Evolutionary conservation across 2,329 filamentous ascomycete genomes (phyloP).

Genomic region (Parascedosporium putredinis): DNA sequence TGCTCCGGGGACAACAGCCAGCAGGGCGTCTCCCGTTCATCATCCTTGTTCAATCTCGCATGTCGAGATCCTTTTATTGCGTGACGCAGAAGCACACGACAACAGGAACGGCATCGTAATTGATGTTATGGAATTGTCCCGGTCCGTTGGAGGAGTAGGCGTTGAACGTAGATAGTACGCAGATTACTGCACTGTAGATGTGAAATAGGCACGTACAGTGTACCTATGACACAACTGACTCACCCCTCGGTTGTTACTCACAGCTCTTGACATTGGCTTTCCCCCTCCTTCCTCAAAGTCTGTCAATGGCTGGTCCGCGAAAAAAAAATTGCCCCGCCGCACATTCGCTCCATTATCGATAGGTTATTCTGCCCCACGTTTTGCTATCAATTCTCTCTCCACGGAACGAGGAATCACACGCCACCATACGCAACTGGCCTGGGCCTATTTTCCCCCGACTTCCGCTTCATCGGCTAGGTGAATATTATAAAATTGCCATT

Average conservation of each 20-base stretch:
- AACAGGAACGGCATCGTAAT: background rate
- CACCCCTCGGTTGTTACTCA: background rate
- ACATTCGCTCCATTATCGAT: background rate
- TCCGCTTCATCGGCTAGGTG: background rate
- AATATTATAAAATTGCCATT: background rate
- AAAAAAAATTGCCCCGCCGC: constrained; percentile 1
- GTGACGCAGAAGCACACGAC: background rate
- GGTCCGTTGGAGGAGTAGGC: too few relatives aligned
- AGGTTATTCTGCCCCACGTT: constrained; percentile 1
- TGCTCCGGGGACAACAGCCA: background rate
- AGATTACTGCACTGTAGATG: too few relatives aligned
- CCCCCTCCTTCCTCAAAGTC: background rate
- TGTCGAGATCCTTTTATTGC: background rate
- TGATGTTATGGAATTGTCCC: too few relatives aligned
- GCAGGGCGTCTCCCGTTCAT: too few relatives aligned
- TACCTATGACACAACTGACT: too few relatives aligned
- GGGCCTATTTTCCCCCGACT: background rate
- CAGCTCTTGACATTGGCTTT: background rate
- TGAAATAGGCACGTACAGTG: too few relatives aligned
- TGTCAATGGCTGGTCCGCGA: background rate
- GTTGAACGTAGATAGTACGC: too few relatives aligned
- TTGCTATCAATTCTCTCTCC: background rate
- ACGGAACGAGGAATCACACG: background rate
- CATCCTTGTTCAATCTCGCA: background rate
- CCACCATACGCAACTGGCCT: background rate